A percentile compares a stretch with the other conserved stretches of the same genome.
These are phyloP conservation scores for apple (Malus domestica) DNA, from an alignment of 306 rosid genomes.

Conservation along the genomic window DNA sequence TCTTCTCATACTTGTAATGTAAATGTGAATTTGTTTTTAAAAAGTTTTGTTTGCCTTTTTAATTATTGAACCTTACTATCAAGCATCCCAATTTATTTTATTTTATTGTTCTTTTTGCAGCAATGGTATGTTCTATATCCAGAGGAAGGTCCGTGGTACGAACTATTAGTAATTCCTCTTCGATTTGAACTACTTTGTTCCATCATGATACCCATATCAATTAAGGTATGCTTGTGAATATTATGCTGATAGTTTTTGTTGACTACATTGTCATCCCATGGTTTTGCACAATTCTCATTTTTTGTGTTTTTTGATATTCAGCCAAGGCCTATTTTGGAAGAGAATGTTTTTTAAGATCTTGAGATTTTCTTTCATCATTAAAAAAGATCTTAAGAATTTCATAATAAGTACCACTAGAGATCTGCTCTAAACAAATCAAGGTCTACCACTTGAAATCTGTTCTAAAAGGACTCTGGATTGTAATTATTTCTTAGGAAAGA, in stretches of 20 bases:
- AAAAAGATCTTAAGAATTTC: neutral
- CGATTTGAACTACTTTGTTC: slow-evolving; percentile 98
- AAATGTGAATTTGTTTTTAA: neutral
- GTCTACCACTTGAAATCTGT: neutral
- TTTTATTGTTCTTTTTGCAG: slow-evolving; percentile 29
- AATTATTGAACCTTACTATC: slow-evolving; percentile 1
- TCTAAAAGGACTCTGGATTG: neutral
- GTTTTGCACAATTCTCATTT: slow-evolving; percentile 14
- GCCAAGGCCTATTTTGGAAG: neutral
- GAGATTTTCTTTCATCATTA: neutral
- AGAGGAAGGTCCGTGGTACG: slow-evolving; percentile 89
- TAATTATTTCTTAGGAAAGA: neutral
- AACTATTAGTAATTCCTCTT: slow-evolving; percentile 85
- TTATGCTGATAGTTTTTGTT: neutral
- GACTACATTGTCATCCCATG: slow-evolving; percentile 6
- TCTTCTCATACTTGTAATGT: neutral
- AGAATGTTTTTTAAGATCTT: neutral
- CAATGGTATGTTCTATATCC: slow-evolving; percentile 95
- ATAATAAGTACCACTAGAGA: neutral
- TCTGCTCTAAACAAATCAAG: neutral
- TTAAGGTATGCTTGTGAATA: slow-evolving; percentile 57
- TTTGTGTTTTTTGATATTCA: neutral
- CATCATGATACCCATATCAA: slow-evolving; percentile 98
- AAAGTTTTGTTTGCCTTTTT: neutral
- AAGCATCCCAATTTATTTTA: slow-evolving; percentile 8